Conservation (phyloP, 495 filamentous ascomycete genomes). For the Pseudoneurospora amorphoporcata region DNA sequence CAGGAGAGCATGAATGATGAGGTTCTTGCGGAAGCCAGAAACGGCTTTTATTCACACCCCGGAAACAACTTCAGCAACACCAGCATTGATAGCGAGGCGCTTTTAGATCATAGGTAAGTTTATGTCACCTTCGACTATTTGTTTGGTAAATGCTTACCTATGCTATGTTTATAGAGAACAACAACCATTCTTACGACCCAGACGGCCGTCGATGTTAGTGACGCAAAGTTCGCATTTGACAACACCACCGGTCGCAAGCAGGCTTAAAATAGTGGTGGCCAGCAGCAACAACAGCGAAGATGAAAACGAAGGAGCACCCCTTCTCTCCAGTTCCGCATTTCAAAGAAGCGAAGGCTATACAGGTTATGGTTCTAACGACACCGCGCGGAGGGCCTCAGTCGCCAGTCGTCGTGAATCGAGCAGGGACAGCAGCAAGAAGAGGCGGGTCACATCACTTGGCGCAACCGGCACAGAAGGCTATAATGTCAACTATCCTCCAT, state of each 20-base stretch:
- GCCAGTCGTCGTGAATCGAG: slow-evolving; percentile 31
- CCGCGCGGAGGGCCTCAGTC: slow-evolving; percentile 12
- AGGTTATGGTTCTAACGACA: slow-evolving; percentile 31
- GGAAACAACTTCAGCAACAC: slow-evolving; percentile 58
- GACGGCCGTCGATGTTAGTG: slow-evolving; percentile 45
- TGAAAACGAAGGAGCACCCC: slow-evolving; percentile 49
- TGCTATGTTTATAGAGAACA: slow-evolving; percentile 45
- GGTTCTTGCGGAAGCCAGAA: slow-evolving; percentile 21
- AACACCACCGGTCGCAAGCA: slow-evolving; percentile 22
- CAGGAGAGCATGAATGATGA: slow-evolving; percentile 26
- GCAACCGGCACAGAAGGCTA: slow-evolving; percentile 36
- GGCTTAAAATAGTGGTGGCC: slow-evolving; percentile 19
- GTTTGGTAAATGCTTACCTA: not conserved
- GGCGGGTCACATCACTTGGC: slow-evolving; percentile 24
- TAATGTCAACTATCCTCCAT: slow-evolving; percentile 96
- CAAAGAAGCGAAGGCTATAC: slow-evolving; percentile 18
- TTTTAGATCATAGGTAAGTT: slow-evolving; percentile 68
- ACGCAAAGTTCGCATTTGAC: slow-evolving; percentile 21
- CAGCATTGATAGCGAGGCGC: slow-evolving; percentile 69
- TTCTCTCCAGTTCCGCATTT: slow-evolving; percentile 35
- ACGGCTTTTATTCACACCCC: slow-evolving; percentile 49
- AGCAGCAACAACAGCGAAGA: slow-evolving; percentile 31
- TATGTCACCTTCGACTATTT: not conserved
- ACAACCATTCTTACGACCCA: slow-evolving; percentile 53
- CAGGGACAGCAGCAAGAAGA: slow-evolving; percentile 27